Evolutionary conservation across 257 asterid species (phyloP).

Genomic region (Parsonsia alboflavescens): DNA sequence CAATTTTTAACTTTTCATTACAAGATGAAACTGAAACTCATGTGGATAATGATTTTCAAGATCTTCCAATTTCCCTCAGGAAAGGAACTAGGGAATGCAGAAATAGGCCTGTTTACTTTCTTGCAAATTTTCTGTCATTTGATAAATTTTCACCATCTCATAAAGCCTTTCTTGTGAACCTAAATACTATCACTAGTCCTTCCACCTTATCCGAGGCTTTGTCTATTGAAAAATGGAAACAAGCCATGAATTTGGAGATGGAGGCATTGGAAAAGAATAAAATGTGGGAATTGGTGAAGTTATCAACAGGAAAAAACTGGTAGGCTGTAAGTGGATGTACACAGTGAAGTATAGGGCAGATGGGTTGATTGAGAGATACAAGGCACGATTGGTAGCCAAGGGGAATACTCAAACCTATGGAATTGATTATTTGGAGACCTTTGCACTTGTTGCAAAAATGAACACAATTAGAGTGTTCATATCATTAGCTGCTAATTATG

Average conservation of each 20-base stretch:
- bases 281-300: not conserved
- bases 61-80: not conserved
- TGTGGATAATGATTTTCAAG: not conserved
- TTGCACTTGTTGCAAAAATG: not conserved
- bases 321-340: too few relatives aligned
- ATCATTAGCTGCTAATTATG: not conserved
- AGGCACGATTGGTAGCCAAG: not conserved
- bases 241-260: not conserved
- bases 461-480: too few relatives aligned
- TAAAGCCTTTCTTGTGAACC: not conserved
- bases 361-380: not conserved
- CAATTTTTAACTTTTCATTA: not conserved
- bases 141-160: not conserved
- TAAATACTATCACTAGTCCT: not conserved
- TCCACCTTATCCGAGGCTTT: not conserved
- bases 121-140: not conserved
- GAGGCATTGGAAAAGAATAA: not conserved
- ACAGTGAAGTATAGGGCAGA: too few relatives aligned
- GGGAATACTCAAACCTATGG: not conserved
- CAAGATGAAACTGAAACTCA: not conserved
- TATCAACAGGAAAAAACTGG: not conserved
- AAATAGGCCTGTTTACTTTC: not conserved
- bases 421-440: too few relatives aligned
- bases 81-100: not conserved
- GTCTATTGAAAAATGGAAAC: not conserved